Base-by-base conservation (phyloP, 495 filamentous ascomycete species). In the Penicillium dipodomyicola region DNA sequence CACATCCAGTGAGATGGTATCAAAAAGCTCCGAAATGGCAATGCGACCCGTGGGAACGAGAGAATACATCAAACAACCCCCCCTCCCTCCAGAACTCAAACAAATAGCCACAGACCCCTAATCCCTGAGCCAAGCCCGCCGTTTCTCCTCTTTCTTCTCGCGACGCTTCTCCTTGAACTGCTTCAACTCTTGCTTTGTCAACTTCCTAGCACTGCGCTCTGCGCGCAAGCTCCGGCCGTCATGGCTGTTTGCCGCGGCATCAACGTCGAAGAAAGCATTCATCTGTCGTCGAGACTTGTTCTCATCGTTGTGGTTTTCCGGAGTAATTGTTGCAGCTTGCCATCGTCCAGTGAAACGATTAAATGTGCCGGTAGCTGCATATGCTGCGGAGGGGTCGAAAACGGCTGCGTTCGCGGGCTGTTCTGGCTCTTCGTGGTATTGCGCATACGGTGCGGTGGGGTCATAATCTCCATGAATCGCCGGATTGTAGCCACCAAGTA, bases 221-320 rank as follows among this genome's bases (percentile, higher is more conserved):
- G 90, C 94, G 72, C 93, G 95, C 49, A 98, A 73, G 67, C 91
- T 96, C 53, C 89, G 83, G 7, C 94, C 94, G 65, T 96, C 88
- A 62, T 98, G 94, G 59, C 82, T 85, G 67, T 97, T 97, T 1
- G 95, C 95, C 20, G 92, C 93, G 11, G 92, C 90, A 74, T 97
- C 94, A n/a, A 97, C 94, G 65, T 97, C 95, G 67, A 96, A 98
- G 73, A 86, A 98, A 10, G 92, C 90, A 66, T 87, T 87, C 89
- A 97, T 89, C 78, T 97, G 94, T 45, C 95, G 80, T 53, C 77
- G 81, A 41, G 84, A 84, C 79, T 96, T 96, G 60, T 90, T 90
- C 70, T 94, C 92, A 65, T 97, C 94, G 61, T 87, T 90, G 78
- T 90, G 86, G 14, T 82, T 82, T 49, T 91, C 89, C 2, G 95